phyloP scores from a whole-genome alignment of 768 basidiomycete genomes.

The Pleurotus cornucopiae region DNA sequence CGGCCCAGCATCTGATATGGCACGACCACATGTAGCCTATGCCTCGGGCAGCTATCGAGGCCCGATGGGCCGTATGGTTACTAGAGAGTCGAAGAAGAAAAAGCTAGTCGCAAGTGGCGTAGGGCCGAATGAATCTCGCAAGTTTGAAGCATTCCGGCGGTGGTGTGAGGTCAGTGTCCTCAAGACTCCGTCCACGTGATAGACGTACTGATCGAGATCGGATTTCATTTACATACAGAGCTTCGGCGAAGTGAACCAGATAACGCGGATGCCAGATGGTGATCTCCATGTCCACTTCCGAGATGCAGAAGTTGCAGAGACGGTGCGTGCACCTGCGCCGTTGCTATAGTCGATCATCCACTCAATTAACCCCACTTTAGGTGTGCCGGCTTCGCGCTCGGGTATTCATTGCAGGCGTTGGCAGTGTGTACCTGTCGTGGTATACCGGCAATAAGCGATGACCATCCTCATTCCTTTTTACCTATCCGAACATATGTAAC shows the following conservation, averaged over 20 bases:
- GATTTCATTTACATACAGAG: slow-evolving; percentile 40
- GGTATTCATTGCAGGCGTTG: slow-evolving; percentile 70
- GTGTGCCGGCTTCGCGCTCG: slow-evolving; percentile 76
- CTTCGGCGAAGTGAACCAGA: slow-evolving; percentile 74
- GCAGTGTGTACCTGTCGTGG: slow-evolving; percentile 79
- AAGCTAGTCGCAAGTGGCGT: slow-evolving; percentile 71
- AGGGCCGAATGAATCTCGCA: slow-evolving; percentile 50
- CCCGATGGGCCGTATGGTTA: slow-evolving; percentile 28
- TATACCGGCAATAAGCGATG: slow-evolving; percentile 49
- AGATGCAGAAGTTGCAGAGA: slow-evolving; percentile 75
- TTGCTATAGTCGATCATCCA: not conserved
- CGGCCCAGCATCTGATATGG: slow-evolving; percentile 10
- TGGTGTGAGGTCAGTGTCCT: slow-evolving; percentile 68
- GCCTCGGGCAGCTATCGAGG: slow-evolving; percentile 19
- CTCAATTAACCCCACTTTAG: slow-evolving; percentile 27
- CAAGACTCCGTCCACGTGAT: not conserved
- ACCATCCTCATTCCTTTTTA: not conserved
- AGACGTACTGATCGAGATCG: slow-evolving; percentile 1
- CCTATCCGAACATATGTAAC: slow-evolving; percentile 3
- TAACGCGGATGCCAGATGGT: slow-evolving; percentile 69
- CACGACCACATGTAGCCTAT: slow-evolving; percentile 32
- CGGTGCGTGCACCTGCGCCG: slow-evolving; percentile 39
- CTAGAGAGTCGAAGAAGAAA: slow-evolving; percentile 51
- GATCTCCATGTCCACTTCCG: slow-evolving; percentile 77
- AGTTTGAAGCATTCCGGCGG: slow-evolving; percentile 62